Evolutionary conservation across 2,329 filamentous ascomycete species (phyloP), one percentile per base, ranked within the genome.

Genomic region (Blastomyces gilchristii): DNA sequence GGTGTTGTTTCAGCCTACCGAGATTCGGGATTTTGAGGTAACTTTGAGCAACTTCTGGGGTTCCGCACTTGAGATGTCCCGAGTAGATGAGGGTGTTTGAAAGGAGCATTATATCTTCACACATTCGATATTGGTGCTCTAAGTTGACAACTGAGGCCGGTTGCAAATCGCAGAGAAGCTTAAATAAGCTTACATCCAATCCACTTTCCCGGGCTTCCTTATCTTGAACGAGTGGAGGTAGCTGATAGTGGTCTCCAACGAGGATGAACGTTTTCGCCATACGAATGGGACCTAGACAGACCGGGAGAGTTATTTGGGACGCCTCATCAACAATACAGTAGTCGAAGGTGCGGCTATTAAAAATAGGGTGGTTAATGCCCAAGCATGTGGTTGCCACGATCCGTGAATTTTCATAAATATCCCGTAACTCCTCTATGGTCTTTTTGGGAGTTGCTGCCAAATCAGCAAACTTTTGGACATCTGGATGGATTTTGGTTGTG

Each of bases 261-360:
- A 99, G 83, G 22, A 99, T 90, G 75, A 99, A 99, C 0, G 89
- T 96, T 60, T 85, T 85, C 5, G 94, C 91, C 85, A 97, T 90
- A 12, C 94, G 86, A 68, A 99, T 95, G 0, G 94, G 94, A 0
- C 94, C 94, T 0, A 97, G 80, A 67, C 94, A 97, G 25, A 97
- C 93, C 0, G 94, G 94, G 25, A 99, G 79, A 0, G 94, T 99
- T 72, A 99, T 97, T 71, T 99, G 94, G 1, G 92, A 97, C 0
- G 94, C 94, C 76, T 99, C 94, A 68, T 99, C 94, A 3, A 99
- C 93, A 66, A 99, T 97, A 72, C 94, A 99, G 72, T 97, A 97
- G 76, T 99, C 94, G 69, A 99, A 99, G 0, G 87, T 86, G 4
- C 94, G 88, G 71, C 93, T 89, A 63, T 85, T 88, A 77, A 99